A percentile compares a stretch with the other conserved stretches of the same genome.
Conservation (phyloP, 2,329 filamentous ascomycete genomes). For the Botryotinia calthae region DNA sequence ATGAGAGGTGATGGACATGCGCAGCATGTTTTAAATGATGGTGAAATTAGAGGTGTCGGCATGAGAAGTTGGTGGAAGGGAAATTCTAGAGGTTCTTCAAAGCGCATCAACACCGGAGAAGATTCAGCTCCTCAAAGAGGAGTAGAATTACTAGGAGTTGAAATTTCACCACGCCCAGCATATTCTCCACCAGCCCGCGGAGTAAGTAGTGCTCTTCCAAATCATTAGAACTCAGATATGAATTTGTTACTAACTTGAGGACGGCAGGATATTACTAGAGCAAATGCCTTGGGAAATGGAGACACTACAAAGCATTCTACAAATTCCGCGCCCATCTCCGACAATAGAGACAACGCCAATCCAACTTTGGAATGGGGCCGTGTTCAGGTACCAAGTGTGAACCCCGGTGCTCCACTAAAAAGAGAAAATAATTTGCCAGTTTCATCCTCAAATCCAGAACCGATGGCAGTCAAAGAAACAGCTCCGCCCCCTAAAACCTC, state of each 20-base stretch:
- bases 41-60: slow-evolving; percentile 30
- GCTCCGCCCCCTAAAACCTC: background rate
- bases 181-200: background rate
- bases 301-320: background rate
- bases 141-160: background rate
- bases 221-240: background rate
- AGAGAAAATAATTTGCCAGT: background rate
- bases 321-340: background rate
- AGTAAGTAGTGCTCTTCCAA: background rate
- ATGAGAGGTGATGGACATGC: slow-evolving; percentile 23
- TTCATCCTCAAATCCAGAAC: background rate
- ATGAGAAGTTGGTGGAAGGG: slow-evolving; percentile 33
- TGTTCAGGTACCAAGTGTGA: background rate
- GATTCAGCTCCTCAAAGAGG: background rate
- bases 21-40: slow-evolving; percentile 6
- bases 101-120: background rate
- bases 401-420: background rate
- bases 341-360: background rate
- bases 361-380: background rate
- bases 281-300: background rate
- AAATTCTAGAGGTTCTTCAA: background rate
- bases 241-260: background rate
- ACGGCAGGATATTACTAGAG: background rate
- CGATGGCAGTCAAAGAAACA: background rate
- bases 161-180: background rate